These are phyloP conservation scores for Leccinum arenicola DNA, from an alignment of 768 basidiomycete genomes.

Conservation along the genomic window DNA sequence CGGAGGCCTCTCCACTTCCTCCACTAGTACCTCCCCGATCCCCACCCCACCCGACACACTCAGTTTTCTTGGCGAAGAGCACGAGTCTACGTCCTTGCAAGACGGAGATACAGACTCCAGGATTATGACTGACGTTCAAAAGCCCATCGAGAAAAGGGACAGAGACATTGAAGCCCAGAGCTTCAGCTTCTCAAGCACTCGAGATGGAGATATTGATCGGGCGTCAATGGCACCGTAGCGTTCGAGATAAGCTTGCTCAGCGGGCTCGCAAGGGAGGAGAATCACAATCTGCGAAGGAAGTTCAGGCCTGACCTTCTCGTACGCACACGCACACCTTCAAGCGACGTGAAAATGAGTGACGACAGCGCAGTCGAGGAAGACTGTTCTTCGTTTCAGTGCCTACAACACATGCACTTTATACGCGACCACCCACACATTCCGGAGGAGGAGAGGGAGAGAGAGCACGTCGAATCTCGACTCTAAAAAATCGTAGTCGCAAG, in stretches of 20 bases:
- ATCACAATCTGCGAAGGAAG: conserved; percentile 37
- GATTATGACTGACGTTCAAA: conserved; percentile 79
- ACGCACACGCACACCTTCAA: conserved; percentile 52
- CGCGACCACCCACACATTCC: conserved; percentile 59
- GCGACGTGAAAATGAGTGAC: conserved; percentile 73
- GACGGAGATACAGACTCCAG: conserved; percentile 22
- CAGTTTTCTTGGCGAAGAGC: conserved; percentile 48
- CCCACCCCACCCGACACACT: conserved; percentile 28
- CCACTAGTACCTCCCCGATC: conserved; percentile 23
- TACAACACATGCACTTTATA: conserved; percentile 34
- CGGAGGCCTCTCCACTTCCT: conserved; percentile 23
- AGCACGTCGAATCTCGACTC: conserved; percentile 24
- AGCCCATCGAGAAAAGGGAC: conserved; percentile 75
- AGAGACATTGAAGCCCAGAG: conserved; percentile 52
- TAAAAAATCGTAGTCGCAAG: conserved; percentile 20
- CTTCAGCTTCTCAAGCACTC: conserved; percentile 75
- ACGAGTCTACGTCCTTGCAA: conserved; percentile 38
- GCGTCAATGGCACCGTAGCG: conserved; percentile 54
- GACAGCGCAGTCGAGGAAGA: conserved; percentile 72
- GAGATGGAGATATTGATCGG: conserved; percentile 42
- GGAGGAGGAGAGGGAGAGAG: conserved; percentile 69
- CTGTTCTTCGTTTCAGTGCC: conserved; percentile 37
- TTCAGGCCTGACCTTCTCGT: conserved; percentile 40
- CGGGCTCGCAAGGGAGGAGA: conserved; percentile 63
- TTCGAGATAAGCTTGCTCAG: conserved; percentile 65